A percentile compares a stretch with the other conserved stretches of the same genome.
phyloP scores from a whole-genome alignment of 1,284 basidiomycete genomes.

The Cutaneotrichosporon cutaneum region DNA sequence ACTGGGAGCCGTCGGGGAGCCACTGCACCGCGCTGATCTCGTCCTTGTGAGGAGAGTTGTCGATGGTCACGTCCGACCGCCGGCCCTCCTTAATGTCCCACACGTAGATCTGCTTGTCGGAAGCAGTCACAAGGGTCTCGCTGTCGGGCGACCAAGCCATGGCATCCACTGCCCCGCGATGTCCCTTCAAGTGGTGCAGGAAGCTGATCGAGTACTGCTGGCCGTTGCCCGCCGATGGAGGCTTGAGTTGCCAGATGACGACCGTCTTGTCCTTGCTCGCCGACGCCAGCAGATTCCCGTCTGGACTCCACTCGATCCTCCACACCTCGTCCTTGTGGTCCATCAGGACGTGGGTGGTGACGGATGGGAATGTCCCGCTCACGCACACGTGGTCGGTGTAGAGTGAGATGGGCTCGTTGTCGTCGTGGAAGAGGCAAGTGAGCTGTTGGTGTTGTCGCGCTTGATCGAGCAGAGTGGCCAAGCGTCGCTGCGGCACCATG shows the following conservation, averaged over 20 bases:
- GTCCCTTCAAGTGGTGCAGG: slow-evolving; percentile 60
- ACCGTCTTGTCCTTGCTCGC: slow-evolving; percentile 82
- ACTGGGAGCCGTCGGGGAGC: slow-evolving; percentile 83
- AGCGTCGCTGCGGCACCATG: slow-evolving; percentile 88
- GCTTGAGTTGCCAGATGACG: slow-evolving; percentile 82
- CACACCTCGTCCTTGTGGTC: slow-evolving; percentile 93
- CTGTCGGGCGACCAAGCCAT: slow-evolving; percentile 90
- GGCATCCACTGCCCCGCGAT: slow-evolving; percentile 71
- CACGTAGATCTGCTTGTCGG: slow-evolving; percentile 75
- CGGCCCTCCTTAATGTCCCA: slow-evolving; percentile 68
- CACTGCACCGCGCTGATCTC: slow-evolving; percentile 83
- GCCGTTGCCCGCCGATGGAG: slow-evolving; percentile 23
- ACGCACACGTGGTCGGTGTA: slow-evolving; percentile 83
- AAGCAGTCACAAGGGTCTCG: slow-evolving; percentile 71
- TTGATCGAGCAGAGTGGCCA: slow-evolving; percentile 81
- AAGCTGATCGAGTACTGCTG: slow-evolving; percentile 33
- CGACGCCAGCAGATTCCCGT: slow-evolving; percentile 79
- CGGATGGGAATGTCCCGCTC: slow-evolving; percentile 74
- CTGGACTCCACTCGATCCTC: slow-evolving; percentile 91
- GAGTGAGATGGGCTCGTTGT: slow-evolving; percentile 64
- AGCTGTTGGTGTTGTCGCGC: slow-evolving; percentile 75
- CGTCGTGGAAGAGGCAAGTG: slow-evolving; percentile 77
- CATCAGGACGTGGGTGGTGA: slow-evolving; percentile 77
- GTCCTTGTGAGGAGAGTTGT: slow-evolving; percentile 63
- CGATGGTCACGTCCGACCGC: slow-evolving; percentile 20